Percentiles rank a stretch among this genome's conserved stretches.
Conservation (phyloP, 108 stramenopile species). For the Discostella pseudostelligera region DNA sequence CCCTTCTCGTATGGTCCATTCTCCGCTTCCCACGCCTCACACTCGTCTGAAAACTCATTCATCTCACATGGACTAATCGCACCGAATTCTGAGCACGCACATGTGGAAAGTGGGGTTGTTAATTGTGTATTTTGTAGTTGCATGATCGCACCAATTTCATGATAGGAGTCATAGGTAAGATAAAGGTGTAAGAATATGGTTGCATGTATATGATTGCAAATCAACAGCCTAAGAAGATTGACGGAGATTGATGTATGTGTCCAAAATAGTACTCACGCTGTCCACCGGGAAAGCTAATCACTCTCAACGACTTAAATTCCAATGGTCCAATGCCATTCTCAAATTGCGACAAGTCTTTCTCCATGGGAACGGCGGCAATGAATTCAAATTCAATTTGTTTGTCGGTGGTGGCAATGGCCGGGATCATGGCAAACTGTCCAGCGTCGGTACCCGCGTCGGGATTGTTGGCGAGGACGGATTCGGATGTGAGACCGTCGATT, state of each 20-base stretch:
- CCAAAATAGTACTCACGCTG: constrained; percentile 31
- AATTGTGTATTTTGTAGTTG: background rate
- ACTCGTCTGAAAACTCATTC: constrained; percentile 91
- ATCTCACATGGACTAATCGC: constrained; percentile 94
- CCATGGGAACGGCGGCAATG: constrained; percentile 82
- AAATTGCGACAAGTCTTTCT: constrained; percentile 62
- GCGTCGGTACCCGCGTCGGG: constrained; percentile 89
- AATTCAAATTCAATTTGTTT: constrained; percentile 83
- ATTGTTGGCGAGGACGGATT: constrained; percentile 90
- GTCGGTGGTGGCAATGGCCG: constrained; percentile 56
- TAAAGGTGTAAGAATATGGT: background rate
- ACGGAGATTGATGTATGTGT: no score
- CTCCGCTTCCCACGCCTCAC: constrained; percentile 81
- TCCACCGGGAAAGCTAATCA: constrained; percentile 88
- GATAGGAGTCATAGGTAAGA: no score
- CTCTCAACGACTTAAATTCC: constrained; percentile 61
- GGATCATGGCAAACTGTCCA: constrained; percentile 89
- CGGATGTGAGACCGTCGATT: constrained; percentile 67
- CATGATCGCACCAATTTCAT: no score
- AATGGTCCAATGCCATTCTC: constrained; percentile 86
- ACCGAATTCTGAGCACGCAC: constrained; percentile 83
- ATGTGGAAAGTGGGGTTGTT: no score
- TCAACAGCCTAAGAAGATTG: no score
- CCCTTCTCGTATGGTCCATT: constrained; percentile 74
- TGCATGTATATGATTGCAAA: background rate